phyloP scores from a whole-genome alignment of 805 yeast species.

The Starmera pachycereana region DNA sequence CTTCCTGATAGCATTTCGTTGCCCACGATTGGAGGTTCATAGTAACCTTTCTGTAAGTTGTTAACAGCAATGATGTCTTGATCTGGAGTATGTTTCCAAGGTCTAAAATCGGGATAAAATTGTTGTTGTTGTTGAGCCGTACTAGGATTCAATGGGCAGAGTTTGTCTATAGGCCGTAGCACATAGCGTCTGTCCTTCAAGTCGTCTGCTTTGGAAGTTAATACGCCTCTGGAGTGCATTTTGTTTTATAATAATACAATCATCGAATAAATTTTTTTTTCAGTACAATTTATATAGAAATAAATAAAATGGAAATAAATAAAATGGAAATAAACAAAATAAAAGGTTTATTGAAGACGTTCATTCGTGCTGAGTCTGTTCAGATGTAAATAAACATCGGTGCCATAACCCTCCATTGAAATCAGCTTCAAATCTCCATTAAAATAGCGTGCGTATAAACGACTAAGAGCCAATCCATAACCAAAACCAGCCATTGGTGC shows the following conservation, averaged over 20 bases:
- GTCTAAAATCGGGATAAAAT: slow-evolving; percentile 58
- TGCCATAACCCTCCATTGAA: slow-evolving; percentile 91
- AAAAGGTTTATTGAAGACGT: slow-evolving; percentile 34
- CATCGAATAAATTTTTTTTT: too few relatives aligned
- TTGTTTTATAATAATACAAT: too few relatives aligned
- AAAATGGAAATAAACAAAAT: too few relatives aligned
- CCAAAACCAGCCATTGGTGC: slow-evolving; percentile 96
- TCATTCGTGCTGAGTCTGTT: slow-evolving; percentile 70
- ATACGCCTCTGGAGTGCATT: neutral
- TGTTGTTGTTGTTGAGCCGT: neutral
- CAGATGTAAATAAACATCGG: slow-evolving; percentile 82
- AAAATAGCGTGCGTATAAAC: slow-evolving; percentile 80
- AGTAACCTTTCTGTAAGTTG: slow-evolving; percentile 60
- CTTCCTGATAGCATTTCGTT: slow-evolving; percentile 68
- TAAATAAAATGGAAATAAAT: too few relatives aligned
- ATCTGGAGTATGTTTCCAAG: slow-evolving; percentile 53
- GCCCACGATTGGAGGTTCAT: slow-evolving; percentile 49
- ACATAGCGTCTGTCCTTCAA: slow-evolving; percentile 16
- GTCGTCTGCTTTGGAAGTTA: neutral
- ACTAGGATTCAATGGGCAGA: slow-evolving; percentile 22
- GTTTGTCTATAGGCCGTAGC: slow-evolving; percentile 22
- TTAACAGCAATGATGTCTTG: slow-evolving; percentile 46
- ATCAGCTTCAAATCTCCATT: slow-evolving; percentile 85
- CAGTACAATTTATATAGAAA: too few relatives aligned
- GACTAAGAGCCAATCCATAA: slow-evolving; percentile 78